phyloP scores from a whole-genome alignment of 371 early-diverging fungal genomes.

The Parasitella parasitica region DNA sequence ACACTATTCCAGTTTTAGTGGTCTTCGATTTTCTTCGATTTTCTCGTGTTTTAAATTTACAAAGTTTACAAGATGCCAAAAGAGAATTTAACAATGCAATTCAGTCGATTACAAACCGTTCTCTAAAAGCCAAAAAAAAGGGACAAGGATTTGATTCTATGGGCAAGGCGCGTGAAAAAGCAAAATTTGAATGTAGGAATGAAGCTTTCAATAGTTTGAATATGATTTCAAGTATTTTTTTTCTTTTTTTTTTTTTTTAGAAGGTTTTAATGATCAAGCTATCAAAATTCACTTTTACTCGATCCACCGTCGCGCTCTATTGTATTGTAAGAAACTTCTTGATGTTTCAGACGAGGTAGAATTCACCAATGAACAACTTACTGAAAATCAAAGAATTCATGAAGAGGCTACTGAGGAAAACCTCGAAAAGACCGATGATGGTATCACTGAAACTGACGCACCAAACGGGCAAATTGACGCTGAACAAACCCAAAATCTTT shows the following conservation, averaged over 20 bases:
- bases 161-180: conserved; percentile 6
- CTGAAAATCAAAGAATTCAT: neutral
- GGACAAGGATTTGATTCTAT: conserved; percentile 8
- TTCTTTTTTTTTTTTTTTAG: neutral
- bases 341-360: conserved; percentile 1
- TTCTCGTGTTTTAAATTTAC: neutral
- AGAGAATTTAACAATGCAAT: conserved; percentile 10
- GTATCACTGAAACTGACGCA: neutral
- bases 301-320: conserved; percentile 5
- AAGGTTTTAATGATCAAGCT: neutral
- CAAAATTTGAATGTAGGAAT: conserved; percentile 1
- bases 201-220: neutral
- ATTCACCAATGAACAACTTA: conserved; percentile 9
- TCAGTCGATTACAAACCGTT: conserved; percentile 1
- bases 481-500: conserved; percentile 3
- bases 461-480: conserved; percentile 1
- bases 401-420: neutral
- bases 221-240: neutral
- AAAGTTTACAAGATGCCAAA: neutral
- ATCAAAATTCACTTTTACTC: conserved; percentile 15
- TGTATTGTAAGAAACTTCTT: conserved; percentile 10
- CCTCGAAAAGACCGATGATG: conserved; percentile 5
- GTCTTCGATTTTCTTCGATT: neutral
- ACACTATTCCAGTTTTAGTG: neutral
- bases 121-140: conserved; percentile 6